A percentile compares a stretch with the other conserved stretches of the same genome.
Conservation (phyloP, 306 rosid species). For the Pyrus betulifolia region DNA sequence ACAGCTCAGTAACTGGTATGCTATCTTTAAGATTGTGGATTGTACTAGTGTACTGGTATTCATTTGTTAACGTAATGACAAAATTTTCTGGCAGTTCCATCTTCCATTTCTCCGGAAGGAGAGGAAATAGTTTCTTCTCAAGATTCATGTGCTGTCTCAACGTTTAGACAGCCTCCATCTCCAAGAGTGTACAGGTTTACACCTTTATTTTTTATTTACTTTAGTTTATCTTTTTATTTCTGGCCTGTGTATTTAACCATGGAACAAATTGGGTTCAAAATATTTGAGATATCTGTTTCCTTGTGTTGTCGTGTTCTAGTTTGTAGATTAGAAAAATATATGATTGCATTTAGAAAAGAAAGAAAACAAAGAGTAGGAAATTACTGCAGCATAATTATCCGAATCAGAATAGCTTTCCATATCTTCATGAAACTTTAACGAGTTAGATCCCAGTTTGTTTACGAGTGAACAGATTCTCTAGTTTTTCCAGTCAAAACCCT, state of each 20-base stretch:
- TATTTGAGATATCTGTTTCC: background rate
- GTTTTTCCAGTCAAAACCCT: background rate
- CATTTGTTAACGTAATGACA: conserved; percentile 1
- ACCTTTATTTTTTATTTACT: background rate
- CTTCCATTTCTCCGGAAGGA: conserved; percentile 47
- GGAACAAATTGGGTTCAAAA: background rate
- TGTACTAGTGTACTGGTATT: conserved; percentile 1
- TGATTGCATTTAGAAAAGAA: background rate
- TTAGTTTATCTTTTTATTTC: background rate
- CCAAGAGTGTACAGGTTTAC: conserved; percentile 59
- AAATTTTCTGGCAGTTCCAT: conserved; percentile 31
- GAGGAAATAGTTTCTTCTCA: conserved; percentile 67
- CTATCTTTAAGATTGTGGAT: conserved; percentile 4
- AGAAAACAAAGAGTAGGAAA: background rate
- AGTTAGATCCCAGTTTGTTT: background rate
- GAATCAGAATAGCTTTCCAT: background rate
- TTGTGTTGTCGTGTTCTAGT: background rate
- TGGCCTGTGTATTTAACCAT: background rate
- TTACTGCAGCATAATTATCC: background rate
- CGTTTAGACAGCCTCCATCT: conserved; percentile 40
- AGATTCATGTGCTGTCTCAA: conserved; percentile 47
- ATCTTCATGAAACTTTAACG: background rate
- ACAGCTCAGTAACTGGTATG: conserved; percentile 61
- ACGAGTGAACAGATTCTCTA: background rate
- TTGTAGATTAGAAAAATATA: background rate